phyloP scores from a whole-genome alignment of 2,329 filamentous ascomycete genomes.

The Xenoacremonium recifei region DNA sequence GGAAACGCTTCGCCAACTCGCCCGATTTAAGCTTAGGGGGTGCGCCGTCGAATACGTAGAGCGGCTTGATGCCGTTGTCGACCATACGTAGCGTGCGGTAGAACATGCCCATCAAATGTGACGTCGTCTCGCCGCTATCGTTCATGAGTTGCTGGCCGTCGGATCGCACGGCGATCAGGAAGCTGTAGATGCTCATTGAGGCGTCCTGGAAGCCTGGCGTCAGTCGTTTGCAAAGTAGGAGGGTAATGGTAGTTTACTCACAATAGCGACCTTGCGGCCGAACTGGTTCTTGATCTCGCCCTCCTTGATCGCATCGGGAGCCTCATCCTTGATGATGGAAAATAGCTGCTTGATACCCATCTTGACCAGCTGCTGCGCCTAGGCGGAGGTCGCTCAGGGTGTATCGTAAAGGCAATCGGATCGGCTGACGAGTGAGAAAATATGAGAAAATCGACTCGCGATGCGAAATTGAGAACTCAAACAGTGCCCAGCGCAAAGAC shows the following conservation, averaged over 20 bases:
- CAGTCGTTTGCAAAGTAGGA: background rate
- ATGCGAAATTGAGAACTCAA: background rate
- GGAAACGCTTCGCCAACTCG: slow-evolving; percentile 92
- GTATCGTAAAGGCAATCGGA: background rate
- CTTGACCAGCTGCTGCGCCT: slow-evolving; percentile 20
- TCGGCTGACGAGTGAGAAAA: no score
- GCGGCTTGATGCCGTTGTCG: slow-evolving; percentile 96
- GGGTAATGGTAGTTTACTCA: slow-evolving; percentile 44
- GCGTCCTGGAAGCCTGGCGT: slow-evolving; percentile 35
- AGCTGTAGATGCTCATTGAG: slow-evolving; percentile 99
- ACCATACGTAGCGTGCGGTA: slow-evolving; percentile 98
- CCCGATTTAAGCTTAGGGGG: slow-evolving; percentile 97
- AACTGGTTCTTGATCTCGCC: slow-evolving; percentile 99
- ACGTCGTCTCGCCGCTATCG: slow-evolving; percentile 94
- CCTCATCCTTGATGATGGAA: slow-evolving; percentile 84
- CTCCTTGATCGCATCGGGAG: slow-evolving; percentile 92
- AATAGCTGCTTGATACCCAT: slow-evolving; percentile 74
- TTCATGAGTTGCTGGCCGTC: slow-evolving; percentile 95
- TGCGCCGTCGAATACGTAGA: slow-evolving; percentile 97
- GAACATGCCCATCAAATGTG: slow-evolving; percentile 99
- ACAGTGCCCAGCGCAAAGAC: background rate
- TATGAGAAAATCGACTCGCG: no score
- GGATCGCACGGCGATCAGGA: slow-evolving; percentile 94
- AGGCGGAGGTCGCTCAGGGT: background rate
- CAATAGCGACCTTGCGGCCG: slow-evolving; percentile 95